Base-by-base conservation (phyloP, 345 rosid genomes). In the Dipteronia dyeriana region DNA sequence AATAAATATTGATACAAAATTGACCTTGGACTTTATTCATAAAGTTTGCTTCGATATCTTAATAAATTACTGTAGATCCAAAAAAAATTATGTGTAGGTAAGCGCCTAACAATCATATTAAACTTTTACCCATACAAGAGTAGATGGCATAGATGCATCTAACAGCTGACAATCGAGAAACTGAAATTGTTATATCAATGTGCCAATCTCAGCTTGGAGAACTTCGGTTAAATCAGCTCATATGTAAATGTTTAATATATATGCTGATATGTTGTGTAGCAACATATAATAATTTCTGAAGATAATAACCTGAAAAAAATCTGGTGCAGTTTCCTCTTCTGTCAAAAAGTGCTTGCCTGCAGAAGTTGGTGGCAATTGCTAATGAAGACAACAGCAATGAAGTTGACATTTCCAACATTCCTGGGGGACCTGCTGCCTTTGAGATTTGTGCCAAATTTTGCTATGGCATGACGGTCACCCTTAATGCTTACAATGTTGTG, bases 401-500 rank as follows among this genome's bases (percentile, higher is more conserved):
- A 71, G 82, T 92, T 54, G 86, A 88, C 82, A 78, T 92, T 77
- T 87, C 91, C 4, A 87, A 86, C 78, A 88, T 92, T 81, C 97
- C 98, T 0, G 95, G 97, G 1, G 98, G 98, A 0, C 86, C 89
- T 68, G 82, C 88, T 68, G 94, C 97, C 6, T 92, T 92, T 43
- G 98, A 94, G 86, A 85, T 87, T 60, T 94, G 98, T 72, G 94
- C 92, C 25, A 94, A 94, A 77, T 94, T 91, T 79, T 92, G 97
- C 79, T 94, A 94, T 59, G 94, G 97, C 59, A 90, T 94, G 93
- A 85, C 84, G 45, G 94, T 92, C 60, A 92, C 95, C 22, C 90
- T 94, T 62, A 91, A 92, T 66, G 89, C 97, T 14, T 90, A 86
- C 86, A 94, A 94, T 69, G 91, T 94, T 12, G 86, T 92, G 2